phyloP scores from a whole-genome alignment of 495 filamentous ascomycete genomes.

The Aspergillus homomorphus region DNA sequence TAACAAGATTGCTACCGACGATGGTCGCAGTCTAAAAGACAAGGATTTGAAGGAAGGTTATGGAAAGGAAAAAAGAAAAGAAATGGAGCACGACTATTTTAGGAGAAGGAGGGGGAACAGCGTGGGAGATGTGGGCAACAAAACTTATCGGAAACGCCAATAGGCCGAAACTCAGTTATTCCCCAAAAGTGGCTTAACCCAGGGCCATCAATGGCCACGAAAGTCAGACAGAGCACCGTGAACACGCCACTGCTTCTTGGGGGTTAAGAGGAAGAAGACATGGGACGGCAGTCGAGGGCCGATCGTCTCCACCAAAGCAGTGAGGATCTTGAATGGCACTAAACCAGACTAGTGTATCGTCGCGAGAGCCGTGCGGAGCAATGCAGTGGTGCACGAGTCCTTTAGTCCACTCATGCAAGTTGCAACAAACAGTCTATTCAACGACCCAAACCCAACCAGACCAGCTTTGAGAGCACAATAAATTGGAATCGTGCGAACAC shows the following conservation, averaged over 20 bases:
- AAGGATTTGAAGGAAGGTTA: neutral
- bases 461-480: neutral
- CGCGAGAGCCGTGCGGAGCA: neutral
- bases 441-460: too few relatives aligned
- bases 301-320: slow-evolving; percentile 29
- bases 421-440: neutral
- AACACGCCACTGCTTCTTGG: slow-evolving; percentile 22
- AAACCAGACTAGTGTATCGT: slow-evolving; percentile 4
- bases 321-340: slow-evolving; percentile 23
- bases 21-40: neutral
- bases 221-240: slow-evolving; percentile 9
- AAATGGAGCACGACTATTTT: slow-evolving; percentile 20
- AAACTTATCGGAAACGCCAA: neutral
- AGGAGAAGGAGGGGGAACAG: slow-evolving; percentile 17
- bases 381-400: slow-evolving; percentile 12
- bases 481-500: too few relatives aligned
- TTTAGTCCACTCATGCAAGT: neutral
- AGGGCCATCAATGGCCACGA: slow-evolving; percentile 14
- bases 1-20: neutral
- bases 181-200: slow-evolving; percentile 14
- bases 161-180: slow-evolving; percentile 1
- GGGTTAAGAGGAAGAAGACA: slow-evolving; percentile 14
- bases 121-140: slow-evolving; percentile 4
- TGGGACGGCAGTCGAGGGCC: slow-evolving; percentile 26
- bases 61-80: slow-evolving; percentile 8